Evolutionary conservation across 1,139 yeast genomes (phyloP).

Genomic region (Entelexis paramagnoliae): DNA sequence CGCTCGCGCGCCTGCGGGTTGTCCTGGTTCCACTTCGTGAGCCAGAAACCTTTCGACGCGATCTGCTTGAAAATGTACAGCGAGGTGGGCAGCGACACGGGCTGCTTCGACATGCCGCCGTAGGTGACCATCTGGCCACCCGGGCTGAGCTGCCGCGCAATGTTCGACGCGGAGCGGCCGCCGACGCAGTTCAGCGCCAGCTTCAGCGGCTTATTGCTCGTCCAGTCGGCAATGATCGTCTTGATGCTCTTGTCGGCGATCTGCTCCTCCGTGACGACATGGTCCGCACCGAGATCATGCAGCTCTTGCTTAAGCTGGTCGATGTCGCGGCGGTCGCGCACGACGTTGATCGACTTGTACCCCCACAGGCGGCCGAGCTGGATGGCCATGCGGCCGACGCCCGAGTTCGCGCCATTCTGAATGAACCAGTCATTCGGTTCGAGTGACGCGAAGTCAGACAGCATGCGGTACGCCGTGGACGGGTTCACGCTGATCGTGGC

Average conservation of each 20-base stretch:
- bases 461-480: conserved; percentile 82
- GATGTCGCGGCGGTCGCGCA: conserved; percentile 72
- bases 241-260: conserved; percentile 59
- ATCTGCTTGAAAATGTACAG: conserved; percentile 81
- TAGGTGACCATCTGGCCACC: conserved; percentile 76
- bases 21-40: conserved; percentile 61
- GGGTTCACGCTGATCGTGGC: conserved; percentile 91
- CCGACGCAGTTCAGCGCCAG: conserved; percentile 90
- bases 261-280: conserved; percentile 83
- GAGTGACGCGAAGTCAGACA: conserved; percentile 57
- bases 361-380: conserved; percentile 78
- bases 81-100: conserved; percentile 80
- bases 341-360: conserved; percentile 71
- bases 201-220: conserved; percentile 46
- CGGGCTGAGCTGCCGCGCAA: conserved; percentile 69
- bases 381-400: conserved; percentile 88
- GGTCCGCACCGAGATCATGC: conserved; percentile 63
- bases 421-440: conserved; percentile 80
- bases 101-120: conserved; percentile 97
- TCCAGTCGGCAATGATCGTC: conserved; percentile 54
- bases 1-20: conserved; percentile 53
- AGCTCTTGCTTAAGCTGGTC: conserved; percentile 53
- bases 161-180: conserved; percentile 68
- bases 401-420: conserved; percentile 94
- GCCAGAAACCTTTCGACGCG: conserved; percentile 87